A percentile compares a stretch with the other conserved stretches of the same genome.
phyloP scores from a whole-genome alignment of 164 flowering plant genomes.

The Berberis thunbergii region DNA sequence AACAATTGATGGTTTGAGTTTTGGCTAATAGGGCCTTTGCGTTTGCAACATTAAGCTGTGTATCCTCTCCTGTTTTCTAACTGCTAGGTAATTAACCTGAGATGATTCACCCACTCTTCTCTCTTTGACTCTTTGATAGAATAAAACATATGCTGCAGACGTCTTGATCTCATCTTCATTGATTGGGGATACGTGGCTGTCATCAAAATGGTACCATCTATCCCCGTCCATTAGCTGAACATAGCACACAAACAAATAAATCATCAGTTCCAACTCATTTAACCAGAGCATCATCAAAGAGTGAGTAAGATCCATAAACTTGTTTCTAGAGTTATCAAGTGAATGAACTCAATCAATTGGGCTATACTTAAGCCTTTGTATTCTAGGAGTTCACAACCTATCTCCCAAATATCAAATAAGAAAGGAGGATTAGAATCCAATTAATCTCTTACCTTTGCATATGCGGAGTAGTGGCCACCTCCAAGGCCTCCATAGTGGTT shows the following conservation, averaged over 20 bases:
- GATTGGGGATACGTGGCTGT: slow-evolving; percentile 62
- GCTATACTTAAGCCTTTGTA: too few relatives aligned
- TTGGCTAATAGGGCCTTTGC: too few relatives aligned
- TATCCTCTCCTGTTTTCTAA: neutral
- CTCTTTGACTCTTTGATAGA: slow-evolving; percentile 54
- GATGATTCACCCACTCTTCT: slow-evolving; percentile 28
- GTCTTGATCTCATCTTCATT: slow-evolving; percentile 65
- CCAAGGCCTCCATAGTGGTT: slow-evolving; percentile 98
- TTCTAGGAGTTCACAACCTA: neutral
- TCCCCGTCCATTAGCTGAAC: slow-evolving; percentile 70
- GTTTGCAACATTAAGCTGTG: too few relatives aligned
- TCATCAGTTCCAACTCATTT: neutral
- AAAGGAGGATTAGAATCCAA: neutral
- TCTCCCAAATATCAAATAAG: neutral
- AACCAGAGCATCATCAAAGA: too few relatives aligned
- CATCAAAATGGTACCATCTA: slow-evolving; percentile 91
- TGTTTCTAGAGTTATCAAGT: too few relatives aligned
- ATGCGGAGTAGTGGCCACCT: slow-evolving; percentile 95
- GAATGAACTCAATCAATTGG: too few relatives aligned
- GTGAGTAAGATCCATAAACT: too few relatives aligned
- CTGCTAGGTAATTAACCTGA: neutral
- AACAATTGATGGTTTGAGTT: too few relatives aligned
- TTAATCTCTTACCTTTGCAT: slow-evolving; percentile 62
- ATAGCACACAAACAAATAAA: neutral
- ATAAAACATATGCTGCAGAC: slow-evolving; percentile 79